Evolutionary conservation across 148 eudicot genomes (phyloP), one percentile per base, ranked within the genome.

Genomic region (Oxyria digyna): DNA sequence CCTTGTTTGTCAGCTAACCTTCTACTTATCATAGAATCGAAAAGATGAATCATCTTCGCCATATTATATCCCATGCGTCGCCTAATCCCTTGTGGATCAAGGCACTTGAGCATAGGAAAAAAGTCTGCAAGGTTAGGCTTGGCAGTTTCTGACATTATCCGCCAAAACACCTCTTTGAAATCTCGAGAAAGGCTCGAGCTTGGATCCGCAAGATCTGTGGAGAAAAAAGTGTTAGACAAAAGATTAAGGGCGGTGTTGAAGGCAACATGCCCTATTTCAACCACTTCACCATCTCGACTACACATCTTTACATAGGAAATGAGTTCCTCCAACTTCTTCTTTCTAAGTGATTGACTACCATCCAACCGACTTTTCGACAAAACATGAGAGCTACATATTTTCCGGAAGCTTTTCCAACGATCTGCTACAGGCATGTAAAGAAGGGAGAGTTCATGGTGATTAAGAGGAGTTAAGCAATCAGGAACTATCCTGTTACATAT

Each of bases 121-220:
- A 8, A 41, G 43, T 41, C 43, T 41, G 43, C 43, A 9, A 41
- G 11, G 43, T 41, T 41, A 41, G 43, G 12, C 43, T 8, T 41
- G 10, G 43, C 43, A 41, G 10, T 1, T 41, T 41, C 43, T 14
- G 11, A 9, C 81, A 75, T 71, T 77, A 81, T 75, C 68, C 79
- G 81, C 84, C 79, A 81, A 10, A 62, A 15, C 14, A 29, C 40
- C 40, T 63, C 41, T 23, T 63, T 63, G 41, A 63, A 63, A 7
- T 63, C 67, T 18, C 41, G 17, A 18, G 67, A 32, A 8, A 12
- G 31, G 21, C 21, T 20, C 8, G 67, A 63, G 4, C 10, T 63
- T 18, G 42, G 40, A 23, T 32, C 67, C 3, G 42, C 42, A 15
- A 63, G 42, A 63, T 63, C 67, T 4, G 33, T 23, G 8, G 67